These are phyloP conservation scores for Candida odintsovae DNA, from an alignment of 805 yeast genomes.

Conservation along the genomic window DNA sequence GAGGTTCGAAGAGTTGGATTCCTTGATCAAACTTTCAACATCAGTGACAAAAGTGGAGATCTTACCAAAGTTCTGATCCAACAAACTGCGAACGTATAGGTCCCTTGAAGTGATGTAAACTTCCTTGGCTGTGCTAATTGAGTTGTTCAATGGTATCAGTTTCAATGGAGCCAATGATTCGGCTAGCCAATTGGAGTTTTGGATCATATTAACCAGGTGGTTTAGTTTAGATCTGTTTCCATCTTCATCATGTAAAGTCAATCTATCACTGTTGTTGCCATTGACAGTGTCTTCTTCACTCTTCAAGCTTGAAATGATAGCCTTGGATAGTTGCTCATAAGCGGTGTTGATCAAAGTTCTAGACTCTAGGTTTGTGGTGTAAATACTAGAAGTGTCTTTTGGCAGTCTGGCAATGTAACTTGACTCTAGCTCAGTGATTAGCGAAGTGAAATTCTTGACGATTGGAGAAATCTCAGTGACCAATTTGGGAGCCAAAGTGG, in stretches of 20 bases:
- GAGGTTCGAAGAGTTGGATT: slow-evolving; percentile 16
- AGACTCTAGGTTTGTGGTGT: slow-evolving; percentile 11
- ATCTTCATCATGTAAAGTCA: slow-evolving; percentile 13
- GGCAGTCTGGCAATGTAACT: slow-evolving; percentile 8
- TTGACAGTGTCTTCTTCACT: slow-evolving; percentile 17
- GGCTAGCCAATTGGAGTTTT: slow-evolving; percentile 47
- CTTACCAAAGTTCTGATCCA: slow-evolving; percentile 59
- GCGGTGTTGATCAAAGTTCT: slow-evolving; percentile 23
- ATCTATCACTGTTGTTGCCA: slow-evolving; percentile 1
- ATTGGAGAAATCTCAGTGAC: slow-evolving; percentile 37
- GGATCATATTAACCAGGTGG: slow-evolving; percentile 41
- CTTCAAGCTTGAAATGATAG: slow-evolving; percentile 26
- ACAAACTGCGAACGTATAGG: slow-evolving; percentile 40
- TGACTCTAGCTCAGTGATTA: slow-evolving; percentile 35
- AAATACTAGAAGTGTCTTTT: slow-evolving; percentile 8
- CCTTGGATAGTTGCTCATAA: slow-evolving; percentile 24
- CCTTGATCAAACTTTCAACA: slow-evolving; percentile 44
- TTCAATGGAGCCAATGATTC: slow-evolving; percentile 32
- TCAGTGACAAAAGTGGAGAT: slow-evolving; percentile 60
- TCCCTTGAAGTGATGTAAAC: slow-evolving; percentile 29
- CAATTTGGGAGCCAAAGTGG: slow-evolving; percentile 28
- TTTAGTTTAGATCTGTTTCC: slow-evolving; percentile 31
- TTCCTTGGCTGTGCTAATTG: slow-evolving; percentile 18
- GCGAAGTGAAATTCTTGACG: slow-evolving; percentile 42
- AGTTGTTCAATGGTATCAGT: slow-evolving; percentile 7